These are phyloP conservation scores for Cnidoscolus chayamansa DNA, from an alignment of 441 rosid species.

Conservation along the genomic window DNA sequence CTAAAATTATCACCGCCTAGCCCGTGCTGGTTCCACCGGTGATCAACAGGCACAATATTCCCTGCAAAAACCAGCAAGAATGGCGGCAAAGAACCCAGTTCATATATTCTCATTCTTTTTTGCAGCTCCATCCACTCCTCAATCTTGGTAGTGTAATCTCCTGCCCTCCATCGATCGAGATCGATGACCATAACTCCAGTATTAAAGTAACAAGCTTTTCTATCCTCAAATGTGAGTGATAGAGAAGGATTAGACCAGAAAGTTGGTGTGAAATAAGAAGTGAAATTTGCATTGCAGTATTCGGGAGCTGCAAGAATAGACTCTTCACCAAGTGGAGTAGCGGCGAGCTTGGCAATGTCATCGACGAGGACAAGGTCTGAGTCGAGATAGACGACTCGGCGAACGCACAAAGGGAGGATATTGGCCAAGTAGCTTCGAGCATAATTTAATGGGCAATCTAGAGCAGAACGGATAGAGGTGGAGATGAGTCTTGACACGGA, in stretches of 20 bases:
- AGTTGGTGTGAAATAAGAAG: conserved; percentile 67
- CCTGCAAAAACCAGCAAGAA: conserved; percentile 83
- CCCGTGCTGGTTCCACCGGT: conserved; percentile 93
- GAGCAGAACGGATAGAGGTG: conserved; percentile 82
- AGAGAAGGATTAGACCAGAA: conserved; percentile 89
- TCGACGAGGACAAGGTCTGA: conserved; percentile 89
- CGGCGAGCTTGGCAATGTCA: conserved; percentile 70
- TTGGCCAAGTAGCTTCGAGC: conserved; percentile 83
- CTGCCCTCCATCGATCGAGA: conserved; percentile 72
- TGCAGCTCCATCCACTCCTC: conserved; percentile 97
- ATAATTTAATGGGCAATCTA: conserved; percentile 87
- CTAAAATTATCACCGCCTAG: conserved; percentile 83
- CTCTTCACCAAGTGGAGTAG: conserved; percentile 52
- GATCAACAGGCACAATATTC: conserved; percentile 67
- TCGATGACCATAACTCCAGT: conserved; percentile 98
- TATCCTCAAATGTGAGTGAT: conserved; percentile 59
- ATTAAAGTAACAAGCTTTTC: conserved; percentile 77
- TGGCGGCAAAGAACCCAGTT: conserved; percentile 85
- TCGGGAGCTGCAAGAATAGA: conserved; percentile 86
- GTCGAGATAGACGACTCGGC: conserved; percentile 79
- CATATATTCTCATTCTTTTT: conserved; percentile 77
- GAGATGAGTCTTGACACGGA: conserved; percentile 70
- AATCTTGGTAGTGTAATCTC: conserved; percentile 70
- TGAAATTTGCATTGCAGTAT: conserved; percentile 90
- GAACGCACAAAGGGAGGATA: conserved; percentile 71